Percentiles rank a stretch among this genome's conserved stretches.
These are phyloP conservation scores for Tylopilus sp. DNA, from an alignment of 768 basidiomycete genomes.

Conservation along the genomic window DNA sequence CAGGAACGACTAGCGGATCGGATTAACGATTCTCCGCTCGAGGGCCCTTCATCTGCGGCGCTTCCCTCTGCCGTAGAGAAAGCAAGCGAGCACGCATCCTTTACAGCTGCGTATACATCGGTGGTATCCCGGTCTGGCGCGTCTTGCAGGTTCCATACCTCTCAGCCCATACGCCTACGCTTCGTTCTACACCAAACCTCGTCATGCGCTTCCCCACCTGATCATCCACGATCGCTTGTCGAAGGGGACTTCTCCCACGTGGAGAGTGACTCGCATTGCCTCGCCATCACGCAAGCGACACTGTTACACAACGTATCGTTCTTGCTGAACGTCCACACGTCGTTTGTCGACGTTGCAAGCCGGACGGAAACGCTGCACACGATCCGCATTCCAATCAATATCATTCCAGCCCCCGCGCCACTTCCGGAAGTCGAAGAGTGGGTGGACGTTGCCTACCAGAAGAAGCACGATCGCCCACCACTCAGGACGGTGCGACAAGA, in stretches of 20 bases:
- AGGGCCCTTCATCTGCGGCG: conserved; percentile 33
- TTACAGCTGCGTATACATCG: conserved; percentile 44
- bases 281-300: conserved; percentile 76
- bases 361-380: conserved; percentile 67
- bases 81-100: conserved; percentile 31
- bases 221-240: conserved; percentile 43
- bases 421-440: conserved; percentile 73
- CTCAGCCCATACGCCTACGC: conserved; percentile 67
- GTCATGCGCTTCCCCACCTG: conserved; percentile 46
- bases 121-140: conserved; percentile 85
- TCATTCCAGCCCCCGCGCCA: conserved; percentile 75
- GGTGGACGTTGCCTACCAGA: conserved; percentile 73
- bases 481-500: conserved; percentile 65
- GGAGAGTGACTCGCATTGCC: conserved; percentile 62
- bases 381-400: conserved; percentile 63
- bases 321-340: conserved; percentile 64
- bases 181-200: conserved; percentile 74
- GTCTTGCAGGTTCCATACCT: conserved; percentile 84
- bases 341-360: conserved; percentile 69
- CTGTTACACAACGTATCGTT: conserved; percentile 84
- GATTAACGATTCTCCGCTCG: conserved; percentile 16
- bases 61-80: conserved; percentile 25
- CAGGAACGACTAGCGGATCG: conserved; percentile 14
- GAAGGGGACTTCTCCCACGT: conserved; percentile 42
- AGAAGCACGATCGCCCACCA: conserved; percentile 85